Evolutionary conservation across 768 basidiomycete genomes (phyloP).

Genomic region (Boletus insuetus): DNA sequence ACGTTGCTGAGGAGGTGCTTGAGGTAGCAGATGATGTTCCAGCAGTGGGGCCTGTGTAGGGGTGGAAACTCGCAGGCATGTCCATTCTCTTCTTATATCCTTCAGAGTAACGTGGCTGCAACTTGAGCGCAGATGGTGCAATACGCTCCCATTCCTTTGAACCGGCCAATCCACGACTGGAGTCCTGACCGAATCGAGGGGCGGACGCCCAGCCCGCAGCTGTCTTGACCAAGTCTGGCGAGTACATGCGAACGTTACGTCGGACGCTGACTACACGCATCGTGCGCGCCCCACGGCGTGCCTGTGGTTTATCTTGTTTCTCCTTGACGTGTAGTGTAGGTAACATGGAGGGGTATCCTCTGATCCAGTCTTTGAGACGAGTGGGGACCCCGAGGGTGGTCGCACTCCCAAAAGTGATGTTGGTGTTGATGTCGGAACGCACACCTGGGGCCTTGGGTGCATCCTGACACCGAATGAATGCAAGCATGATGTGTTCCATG

Average conservation of each 20-base stretch:
- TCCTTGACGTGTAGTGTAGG: conserved; percentile 54
- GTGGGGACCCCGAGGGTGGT: conserved; percentile 71
- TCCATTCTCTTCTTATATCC: conserved; percentile 76
- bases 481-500: conserved; percentile 89
- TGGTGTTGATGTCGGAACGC: conserved; percentile 31
- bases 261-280: conserved; percentile 75
- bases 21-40: conserved; percentile 42
- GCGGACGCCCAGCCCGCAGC: conserved; percentile 48
- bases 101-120: conserved; percentile 70
- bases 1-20: conserved; percentile 37
- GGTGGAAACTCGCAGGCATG: conserved; percentile 58
- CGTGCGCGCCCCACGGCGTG: conserved; percentile 73
- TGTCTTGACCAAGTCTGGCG: conserved; percentile 76
- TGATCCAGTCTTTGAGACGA: conserved; percentile 88
- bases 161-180: conserved; percentile 39
- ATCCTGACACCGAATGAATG: conserved; percentile 84
- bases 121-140: conserved; percentile 55
- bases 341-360: conserved; percentile 82
- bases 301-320: conserved; percentile 51
- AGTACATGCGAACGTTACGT: conserved; percentile 85
- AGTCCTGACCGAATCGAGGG: conserved; percentile 24
- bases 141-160: conserved; percentile 81
- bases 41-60: conserved; percentile 34
- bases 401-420: conserved; percentile 44
- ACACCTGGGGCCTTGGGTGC: conserved; percentile 39